phyloP scores from a whole-genome alignment of 495 filamentous ascomycete species.

The Talaromyces stipitatus region DNA sequence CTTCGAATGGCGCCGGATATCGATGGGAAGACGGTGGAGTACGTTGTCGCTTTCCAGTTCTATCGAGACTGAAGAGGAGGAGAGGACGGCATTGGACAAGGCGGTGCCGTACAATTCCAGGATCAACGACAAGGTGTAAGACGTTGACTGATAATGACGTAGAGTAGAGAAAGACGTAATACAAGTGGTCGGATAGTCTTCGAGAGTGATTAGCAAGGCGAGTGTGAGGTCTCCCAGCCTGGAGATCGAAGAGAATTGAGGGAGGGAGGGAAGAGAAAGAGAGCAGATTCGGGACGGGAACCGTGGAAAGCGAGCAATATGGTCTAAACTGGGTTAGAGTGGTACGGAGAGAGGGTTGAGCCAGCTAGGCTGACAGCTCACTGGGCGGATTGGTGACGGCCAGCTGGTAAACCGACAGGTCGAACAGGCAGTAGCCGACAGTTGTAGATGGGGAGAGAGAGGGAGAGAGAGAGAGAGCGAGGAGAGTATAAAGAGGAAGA shows the following conservation, averaged over 20 bases:
- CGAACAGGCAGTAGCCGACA: not conserved
- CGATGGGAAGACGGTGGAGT: slow-evolving; percentile 8
- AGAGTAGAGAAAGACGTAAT: not conserved
- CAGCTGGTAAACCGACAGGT: slow-evolving; percentile 1
- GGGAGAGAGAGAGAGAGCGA: slow-evolving; percentile 7
- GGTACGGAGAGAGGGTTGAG: not conserved
- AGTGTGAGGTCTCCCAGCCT: not conserved
- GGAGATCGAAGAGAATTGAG: too few relatives aligned
- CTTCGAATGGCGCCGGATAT: slow-evolving; percentile 10
- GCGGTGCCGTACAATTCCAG: not conserved
- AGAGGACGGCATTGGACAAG: slow-evolving; percentile 5
- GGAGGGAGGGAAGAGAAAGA: not conserved
- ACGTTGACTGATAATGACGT: not conserved
- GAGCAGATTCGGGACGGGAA: not conserved
- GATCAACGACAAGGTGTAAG: slow-evolving; percentile 12
- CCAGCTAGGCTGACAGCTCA: not conserved
- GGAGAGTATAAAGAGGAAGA: slow-evolving; percentile 5
- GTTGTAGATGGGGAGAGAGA: slow-evolving; percentile 9
- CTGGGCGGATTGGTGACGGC: too few relatives aligned
- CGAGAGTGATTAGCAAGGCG: not conserved
- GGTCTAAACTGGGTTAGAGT: not conserved
- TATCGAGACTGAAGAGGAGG: slow-evolving; percentile 5
- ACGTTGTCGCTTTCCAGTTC: slow-evolving; percentile 13
- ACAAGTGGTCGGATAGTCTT: not conserved
- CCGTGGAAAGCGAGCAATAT: not conserved